Evolutionary conservation across 2,329 filamentous ascomycete genomes (phyloP).

Genomic region (Botrytis tulipae): DNA sequence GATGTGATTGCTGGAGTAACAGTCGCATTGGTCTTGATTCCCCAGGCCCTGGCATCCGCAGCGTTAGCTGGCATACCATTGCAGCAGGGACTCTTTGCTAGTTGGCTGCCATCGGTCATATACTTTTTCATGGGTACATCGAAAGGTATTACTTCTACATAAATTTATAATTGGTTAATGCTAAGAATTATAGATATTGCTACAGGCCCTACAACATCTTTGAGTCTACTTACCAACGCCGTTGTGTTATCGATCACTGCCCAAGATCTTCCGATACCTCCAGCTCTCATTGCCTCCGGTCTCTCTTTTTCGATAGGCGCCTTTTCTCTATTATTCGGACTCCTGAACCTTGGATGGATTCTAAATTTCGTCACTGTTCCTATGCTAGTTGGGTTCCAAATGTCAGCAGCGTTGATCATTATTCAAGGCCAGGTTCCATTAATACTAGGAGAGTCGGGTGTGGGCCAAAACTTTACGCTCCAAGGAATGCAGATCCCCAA

Average conservation of each 20-base stretch:
- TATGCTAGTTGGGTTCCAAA: conserved; percentile 64
- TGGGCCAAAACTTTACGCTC: conserved; percentile 27
- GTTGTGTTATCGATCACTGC: conserved; percentile 52
- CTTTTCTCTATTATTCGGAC: conserved; percentile 56
- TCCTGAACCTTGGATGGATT: conserved; percentile 62
- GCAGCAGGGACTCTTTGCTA: conserved; percentile 58
- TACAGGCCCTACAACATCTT: conserved; percentile 61
- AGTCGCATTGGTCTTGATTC: conserved; percentile 59
- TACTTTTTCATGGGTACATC: conserved; percentile 62
- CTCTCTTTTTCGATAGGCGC: conserved; percentile 63
- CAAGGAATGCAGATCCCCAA: neutral
- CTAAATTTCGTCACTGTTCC: conserved; percentile 65
- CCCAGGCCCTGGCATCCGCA: conserved; percentile 60
- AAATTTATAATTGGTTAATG: neutral
- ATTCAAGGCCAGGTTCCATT: conserved; percentile 61
- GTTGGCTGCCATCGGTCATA: conserved; percentile 56
- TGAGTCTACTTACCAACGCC: conserved; percentile 61
- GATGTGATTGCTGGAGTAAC: conserved; percentile 62
- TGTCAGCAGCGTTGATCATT: conserved; percentile 64
- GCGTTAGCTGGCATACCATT: conserved; percentile 61
- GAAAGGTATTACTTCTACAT: conserved; percentile 47
- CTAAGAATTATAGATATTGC: conserved; percentile 51
- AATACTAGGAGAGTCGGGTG: conserved; percentile 45
- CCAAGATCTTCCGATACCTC: conserved; percentile 43
- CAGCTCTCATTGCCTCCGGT: conserved; percentile 53